Evolutionary conservation across 2,329 filamentous ascomycete species (phyloP), one percentile per base, ranked within the genome.

Genomic region (Thermoascus crustaceus): DNA sequence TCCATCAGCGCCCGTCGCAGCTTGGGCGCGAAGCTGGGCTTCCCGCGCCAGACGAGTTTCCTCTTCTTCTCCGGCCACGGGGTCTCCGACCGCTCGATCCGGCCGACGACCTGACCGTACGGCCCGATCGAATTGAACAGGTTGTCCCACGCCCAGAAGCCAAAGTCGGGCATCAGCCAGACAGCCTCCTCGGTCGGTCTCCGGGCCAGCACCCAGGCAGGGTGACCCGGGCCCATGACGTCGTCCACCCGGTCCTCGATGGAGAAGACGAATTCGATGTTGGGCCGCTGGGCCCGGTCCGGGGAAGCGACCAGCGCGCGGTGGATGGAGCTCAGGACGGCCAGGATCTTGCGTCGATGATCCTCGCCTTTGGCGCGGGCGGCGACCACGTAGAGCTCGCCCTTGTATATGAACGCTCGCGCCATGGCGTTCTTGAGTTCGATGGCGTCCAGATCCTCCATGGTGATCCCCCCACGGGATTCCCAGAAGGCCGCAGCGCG

Each of bases 131-230:
- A 45, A 23, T 58, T 60, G 2, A 49, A 41, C 1, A 41, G 39
- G 19, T 60, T 58, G 7, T 67, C 64, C 67, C 66, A 71, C 4
- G 61, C 59, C 65, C 67, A 73, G 49, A 65, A 71, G 30, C 67
- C 68, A 48, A 72, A 72, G 42, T 72, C 69, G 0, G 69, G 68
- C 44, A 72, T 71, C 10, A 72, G 50, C 68, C 69, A 72, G 23
- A 63, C 57, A 1, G 63, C 55, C 27, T 61, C 52, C 34, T 68
- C 62, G 8, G 56, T 55, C 0, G 57, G 46, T 14, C 47, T 55
- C n/a, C 53, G 52, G 1, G 62, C 57, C 40, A 66, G 66, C 7
- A 60, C 60, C 68, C 68, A 67, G 4, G 70, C 37, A 10, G 66
- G 55, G 24, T 55, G 44, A 8, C 53, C 50, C 0, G 46, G 29